Evolutionary conservation across 305 asterid species (phyloP), one percentile per base, ranked within the genome.

Genomic region (Coffea humblotiana): DNA sequence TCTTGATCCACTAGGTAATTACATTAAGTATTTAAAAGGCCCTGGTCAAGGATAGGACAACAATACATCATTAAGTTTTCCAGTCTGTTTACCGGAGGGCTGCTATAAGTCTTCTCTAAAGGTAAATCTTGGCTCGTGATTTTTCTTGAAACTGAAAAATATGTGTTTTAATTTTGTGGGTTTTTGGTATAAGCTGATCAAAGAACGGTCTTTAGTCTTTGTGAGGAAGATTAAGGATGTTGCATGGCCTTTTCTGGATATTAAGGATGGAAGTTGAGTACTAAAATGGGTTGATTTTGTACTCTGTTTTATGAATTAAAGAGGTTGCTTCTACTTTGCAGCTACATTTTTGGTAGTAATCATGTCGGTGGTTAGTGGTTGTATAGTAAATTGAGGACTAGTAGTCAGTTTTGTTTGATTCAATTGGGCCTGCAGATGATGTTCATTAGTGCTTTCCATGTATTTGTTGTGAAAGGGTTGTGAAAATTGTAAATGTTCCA

Each of bases 221-320:
- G 9, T 5, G 64, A 72, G 47, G 25, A 63, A 29, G 32, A 29
- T 29, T 29, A 29, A 29, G 32, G 32, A 29, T 29, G 32, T 29
- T 61, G 66, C 70, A 45, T 25, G 79, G 10, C 32, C 64, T 73
- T 54, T 79, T 73, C 56, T 79, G 58, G 78, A n/a, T 16, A 51
- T 51, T 23, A 37, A 49, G 74, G 54, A 49, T 73, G 54, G 78
- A 43, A 49, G 63, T 65, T 64, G 64, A 47, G 35, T 63, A 18
- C 8, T 37, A 3, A 15, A 48, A 21, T 60, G 23, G 71, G 63
- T 70, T 60, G 71, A 10, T 48, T 78, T 65, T 67, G 32, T 29
- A 29, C 32, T 15, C 72, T 61, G 14, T 64, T 80, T 75, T 23
- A 15, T 74, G 79, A 16, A 79, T 66, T 74, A 58, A 19, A 35